Conservation (phyloP, 768 basidiomycete genomes). For the Trametes meyenii region DNA sequence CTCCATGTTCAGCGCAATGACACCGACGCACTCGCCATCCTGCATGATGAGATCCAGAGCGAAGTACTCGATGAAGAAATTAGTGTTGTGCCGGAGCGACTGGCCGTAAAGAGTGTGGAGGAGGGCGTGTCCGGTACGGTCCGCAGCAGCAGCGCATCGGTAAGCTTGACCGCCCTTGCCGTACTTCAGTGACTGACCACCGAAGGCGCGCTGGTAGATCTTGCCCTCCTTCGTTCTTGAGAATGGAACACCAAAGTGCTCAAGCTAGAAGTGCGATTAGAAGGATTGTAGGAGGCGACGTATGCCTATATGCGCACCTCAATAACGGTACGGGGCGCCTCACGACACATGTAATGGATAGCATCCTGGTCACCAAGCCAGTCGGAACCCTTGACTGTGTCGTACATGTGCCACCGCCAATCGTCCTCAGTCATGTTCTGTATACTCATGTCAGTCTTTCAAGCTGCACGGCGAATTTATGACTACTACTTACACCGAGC, state of each 20-base stretch:
- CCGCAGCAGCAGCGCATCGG: conserved; percentile 97
- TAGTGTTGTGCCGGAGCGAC: conserved; percentile 97
- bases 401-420: conserved; percentile 99
- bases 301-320: conserved; percentile 55
- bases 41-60: conserved; percentile 99
- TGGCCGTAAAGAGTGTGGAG: conserved; percentile 99
- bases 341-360: conserved; percentile 99
- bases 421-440: conserved; percentile 99
- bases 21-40: conserved; percentile 98
- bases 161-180: conserved; percentile 99
- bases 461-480: conserved; percentile 88
- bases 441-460: conserved; percentile 33
- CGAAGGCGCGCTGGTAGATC: conserved; percentile 99
- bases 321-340: conserved; percentile 91
- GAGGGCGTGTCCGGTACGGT: conserved; percentile 97
- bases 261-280: conserved; percentile 61
- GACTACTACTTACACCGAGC: conserved; percentile 68
- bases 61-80: conserved; percentile 99
- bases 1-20: conserved; percentile 99
- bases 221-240: conserved; percentile 98
- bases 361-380: conserved; percentile 99
- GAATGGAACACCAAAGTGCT: conserved; percentile 98
- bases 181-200: conserved; percentile 94
- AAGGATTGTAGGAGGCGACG: not conserved
- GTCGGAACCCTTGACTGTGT: conserved; percentile 98